Evolutionary conservation across 148 eudicot genomes (phyloP).

Genomic region (Talinum fruticosum): DNA sequence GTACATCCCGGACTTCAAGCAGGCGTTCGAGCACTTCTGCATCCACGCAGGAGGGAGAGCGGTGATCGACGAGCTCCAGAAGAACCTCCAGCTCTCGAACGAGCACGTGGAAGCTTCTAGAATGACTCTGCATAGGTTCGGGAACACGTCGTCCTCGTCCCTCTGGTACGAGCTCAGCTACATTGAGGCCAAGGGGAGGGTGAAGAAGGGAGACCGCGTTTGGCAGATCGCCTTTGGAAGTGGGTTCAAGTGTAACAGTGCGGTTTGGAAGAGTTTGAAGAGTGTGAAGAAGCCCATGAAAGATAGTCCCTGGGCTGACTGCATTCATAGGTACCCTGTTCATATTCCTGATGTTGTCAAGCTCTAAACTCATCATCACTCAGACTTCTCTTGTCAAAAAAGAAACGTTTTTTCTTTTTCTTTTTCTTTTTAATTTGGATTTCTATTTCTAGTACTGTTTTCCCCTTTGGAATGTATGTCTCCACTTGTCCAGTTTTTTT

Average conservation of each 20-base stretch:
- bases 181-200: slow-evolving; percentile 49
- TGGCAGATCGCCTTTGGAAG: slow-evolving; percentile 59
- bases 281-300: slow-evolving; percentile 7
- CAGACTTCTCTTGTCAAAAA: neutral
- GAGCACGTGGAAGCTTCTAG: slow-evolving; percentile 53
- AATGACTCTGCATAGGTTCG: slow-evolving; percentile 53
- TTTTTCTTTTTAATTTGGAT: too few relatives aligned
- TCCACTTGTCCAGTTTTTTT: too few relatives aligned
- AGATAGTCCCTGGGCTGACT: slow-evolving; percentile 46
- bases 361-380: slow-evolving; percentile 6
- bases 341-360: slow-evolving; percentile 46
- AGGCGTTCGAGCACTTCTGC: slow-evolving; percentile 59
- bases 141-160: slow-evolving; percentile 54
- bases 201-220: slow-evolving; percentile 49
- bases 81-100: slow-evolving; percentile 31
- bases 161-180: slow-evolving; percentile 53
- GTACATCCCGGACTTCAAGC: slow-evolving; percentile 48
- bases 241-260: slow-evolving; percentile 63
- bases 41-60: slow-evolving; percentile 58
- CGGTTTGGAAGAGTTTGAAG: slow-evolving; percentile 43
- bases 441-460: too few relatives aligned
- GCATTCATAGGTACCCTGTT: slow-evolving; percentile 49
- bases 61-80: slow-evolving; percentile 56
- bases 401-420: neutral
- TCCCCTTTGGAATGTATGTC: too few relatives aligned